phyloP scores from a whole-genome alignment of 768 basidiomycete species.

The Tephrocybe sp. region DNA sequence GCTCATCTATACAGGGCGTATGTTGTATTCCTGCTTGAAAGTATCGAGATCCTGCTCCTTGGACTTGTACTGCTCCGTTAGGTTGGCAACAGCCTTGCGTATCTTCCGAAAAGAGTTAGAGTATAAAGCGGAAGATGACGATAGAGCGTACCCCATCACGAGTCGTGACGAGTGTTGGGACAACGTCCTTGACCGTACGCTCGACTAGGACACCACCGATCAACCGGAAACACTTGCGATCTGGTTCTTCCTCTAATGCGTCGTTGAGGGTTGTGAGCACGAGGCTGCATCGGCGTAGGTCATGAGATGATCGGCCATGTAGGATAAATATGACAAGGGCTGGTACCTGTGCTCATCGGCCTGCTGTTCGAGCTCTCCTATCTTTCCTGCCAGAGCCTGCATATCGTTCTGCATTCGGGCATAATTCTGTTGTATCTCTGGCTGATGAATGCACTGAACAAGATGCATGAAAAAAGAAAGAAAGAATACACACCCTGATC shows the following conservation, averaged over 20 bases:
- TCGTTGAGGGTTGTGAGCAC: conserved; percentile 89
- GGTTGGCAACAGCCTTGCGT: conserved; percentile 70
- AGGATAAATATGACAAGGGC: conserved; percentile 27
- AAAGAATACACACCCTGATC: conserved; percentile 63
- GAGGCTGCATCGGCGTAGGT: conserved; percentile 48
- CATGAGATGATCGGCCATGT: conserved; percentile 3
- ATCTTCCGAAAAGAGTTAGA: conserved; percentile 53
- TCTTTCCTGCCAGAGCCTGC: conserved; percentile 89
- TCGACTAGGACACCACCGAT: conserved; percentile 96
- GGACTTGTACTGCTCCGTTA: conserved; percentile 85
- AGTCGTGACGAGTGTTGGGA: conserved; percentile 88
- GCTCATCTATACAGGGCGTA: conserved; percentile 53
- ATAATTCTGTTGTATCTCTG: conserved; percentile 86
- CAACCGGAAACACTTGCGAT: conserved; percentile 94
- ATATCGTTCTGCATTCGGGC: conserved; percentile 84
- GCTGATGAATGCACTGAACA: conserved; percentile 45
- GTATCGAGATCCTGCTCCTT: conserved; percentile 83
- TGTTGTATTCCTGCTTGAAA: conserved; percentile 78
- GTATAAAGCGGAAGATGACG: conserved; percentile 9
- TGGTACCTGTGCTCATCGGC: conserved; percentile 93
- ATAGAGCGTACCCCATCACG: conserved; percentile 68
- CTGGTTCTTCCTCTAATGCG: conserved; percentile 76
- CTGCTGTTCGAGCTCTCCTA: conserved; percentile 94
- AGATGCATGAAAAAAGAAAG: conserved; percentile 10
- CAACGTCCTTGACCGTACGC: conserved; percentile 92